Conservation (phyloP, 306 rosid species). For the Ziziphus jujuba region DNA sequence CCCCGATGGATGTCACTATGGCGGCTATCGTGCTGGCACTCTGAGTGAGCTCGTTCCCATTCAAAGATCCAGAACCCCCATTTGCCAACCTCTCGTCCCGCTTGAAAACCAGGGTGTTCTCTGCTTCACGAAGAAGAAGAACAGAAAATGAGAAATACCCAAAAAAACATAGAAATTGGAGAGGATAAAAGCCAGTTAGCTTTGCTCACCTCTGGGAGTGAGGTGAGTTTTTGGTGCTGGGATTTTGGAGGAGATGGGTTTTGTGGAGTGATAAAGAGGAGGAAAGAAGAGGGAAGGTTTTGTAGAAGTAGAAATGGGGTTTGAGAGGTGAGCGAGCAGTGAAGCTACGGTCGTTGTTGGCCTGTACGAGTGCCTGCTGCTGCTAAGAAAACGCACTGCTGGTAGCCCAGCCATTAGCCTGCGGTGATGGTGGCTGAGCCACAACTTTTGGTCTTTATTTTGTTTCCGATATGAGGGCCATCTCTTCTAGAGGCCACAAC, state of each 20-base stretch:
- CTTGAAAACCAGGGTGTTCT: conserved; percentile 40
- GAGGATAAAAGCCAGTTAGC: neutral
- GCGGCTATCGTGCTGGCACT: conserved; percentile 72
- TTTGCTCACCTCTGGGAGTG: conserved; percentile 4
- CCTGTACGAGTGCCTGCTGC: conserved; percentile 36
- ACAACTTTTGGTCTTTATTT: too few species aligned
- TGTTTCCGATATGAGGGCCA: too few species aligned
- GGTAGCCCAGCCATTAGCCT: conserved; percentile 20
- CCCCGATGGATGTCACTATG: conserved; percentile 80
- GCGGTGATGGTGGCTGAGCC: too few species aligned
- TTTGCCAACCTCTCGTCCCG: conserved; percentile 58
- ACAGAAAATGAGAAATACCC: too few species aligned
- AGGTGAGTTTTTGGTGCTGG: conserved; percentile 13
- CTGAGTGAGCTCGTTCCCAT: conserved; percentile 16
- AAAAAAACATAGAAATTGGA: too few species aligned
- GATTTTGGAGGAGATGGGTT: conserved; percentile 15
- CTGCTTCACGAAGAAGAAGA: conserved; percentile 12
- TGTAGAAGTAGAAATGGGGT: conserved; percentile 1
- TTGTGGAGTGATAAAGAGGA: neutral
- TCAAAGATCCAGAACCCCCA: conserved; percentile 4
- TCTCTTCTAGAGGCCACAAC: too few species aligned
- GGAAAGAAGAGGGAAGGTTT: conserved; percentile 20
- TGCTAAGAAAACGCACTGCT: conserved; percentile 32
- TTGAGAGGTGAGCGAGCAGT: conserved; percentile 7
- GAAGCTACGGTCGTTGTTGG: conserved; percentile 5